Conservation (phyloP, 805 yeast species). For the Saturnispora mendoncae region DNA sequence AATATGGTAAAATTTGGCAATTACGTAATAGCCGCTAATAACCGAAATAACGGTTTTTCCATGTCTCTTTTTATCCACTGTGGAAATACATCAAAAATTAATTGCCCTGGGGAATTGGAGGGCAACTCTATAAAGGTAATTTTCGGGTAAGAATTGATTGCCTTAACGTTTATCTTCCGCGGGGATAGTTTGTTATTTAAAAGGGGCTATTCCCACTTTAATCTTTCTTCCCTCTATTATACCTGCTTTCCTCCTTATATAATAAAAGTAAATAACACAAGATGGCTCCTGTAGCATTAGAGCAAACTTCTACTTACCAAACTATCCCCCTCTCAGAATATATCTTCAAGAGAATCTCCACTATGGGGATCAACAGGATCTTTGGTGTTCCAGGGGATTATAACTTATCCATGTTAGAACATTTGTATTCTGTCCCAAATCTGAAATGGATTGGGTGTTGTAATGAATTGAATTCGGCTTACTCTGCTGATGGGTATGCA, state of each 20-base stretch:
- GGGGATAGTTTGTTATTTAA: background rate
- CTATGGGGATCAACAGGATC: constrained; percentile 47
- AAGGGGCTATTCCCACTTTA: background rate
- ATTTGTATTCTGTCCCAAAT: constrained; percentile 41
- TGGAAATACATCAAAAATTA: too few relatives aligned
- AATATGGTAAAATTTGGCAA: background rate
- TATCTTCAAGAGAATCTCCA: constrained; percentile 48
- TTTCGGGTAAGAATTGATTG: too few relatives aligned
- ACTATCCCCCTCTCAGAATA: constrained; percentile 52
- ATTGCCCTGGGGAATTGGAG: background rate
- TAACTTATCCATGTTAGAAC: constrained; percentile 59
- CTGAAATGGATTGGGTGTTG: constrained; percentile 75
- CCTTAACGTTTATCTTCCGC: too few relatives aligned
- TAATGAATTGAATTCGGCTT: constrained; percentile 84
- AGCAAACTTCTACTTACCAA: background rate
- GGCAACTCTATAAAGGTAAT: too few relatives aligned
- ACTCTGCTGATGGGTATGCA: constrained; percentile 86
- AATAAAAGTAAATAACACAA: background rate
- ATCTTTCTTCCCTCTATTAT: too few relatives aligned
- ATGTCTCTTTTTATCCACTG: background rate
- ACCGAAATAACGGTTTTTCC: background rate
- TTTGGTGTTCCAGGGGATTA: constrained; percentile 82
- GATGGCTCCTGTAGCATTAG: constrained; percentile 19
- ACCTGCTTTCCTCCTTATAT: too few relatives aligned
- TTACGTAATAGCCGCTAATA: constrained; percentile 1